A percentile compares a stretch with the other conserved stretches of the same genome.
Conservation (phyloP, 1,139 yeast genomes). For the Saccharomyces hybrid region DNA sequence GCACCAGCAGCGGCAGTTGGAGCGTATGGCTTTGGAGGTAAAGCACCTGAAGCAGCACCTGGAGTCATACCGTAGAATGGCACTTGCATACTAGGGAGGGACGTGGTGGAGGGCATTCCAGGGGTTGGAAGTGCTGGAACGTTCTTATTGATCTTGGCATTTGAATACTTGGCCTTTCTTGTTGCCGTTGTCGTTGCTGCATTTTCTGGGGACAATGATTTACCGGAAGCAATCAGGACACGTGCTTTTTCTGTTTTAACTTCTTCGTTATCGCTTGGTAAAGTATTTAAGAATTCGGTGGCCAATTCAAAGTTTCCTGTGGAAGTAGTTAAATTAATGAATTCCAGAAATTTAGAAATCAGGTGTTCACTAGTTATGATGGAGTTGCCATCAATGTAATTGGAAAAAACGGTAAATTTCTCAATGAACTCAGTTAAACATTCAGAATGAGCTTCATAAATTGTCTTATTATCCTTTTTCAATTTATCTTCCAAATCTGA, state of each 20-base stretch:
- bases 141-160: slow-evolving; percentile 10
- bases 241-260: slow-evolving; percentile 70
- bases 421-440: slow-evolving; percentile 78
- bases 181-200: slow-evolving; percentile 2
- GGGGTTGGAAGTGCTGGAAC: background rate
- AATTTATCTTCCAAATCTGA: slow-evolving; percentile 49
- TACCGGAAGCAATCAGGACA: slow-evolving; percentile 54
- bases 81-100: background rate
- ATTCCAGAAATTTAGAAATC: slow-evolving; percentile 46
- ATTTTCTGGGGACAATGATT: slow-evolving; percentile 3
- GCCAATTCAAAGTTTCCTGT: slow-evolving; percentile 84
- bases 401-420: slow-evolving; percentile 70
- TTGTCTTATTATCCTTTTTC: slow-evolving; percentile 37
- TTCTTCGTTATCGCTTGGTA: slow-evolving; percentile 60
- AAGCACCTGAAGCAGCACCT: background rate
- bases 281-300: slow-evolving; percentile 52
- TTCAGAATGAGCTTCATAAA: slow-evolving; percentile 76
- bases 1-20: slow-evolving; percentile 8
- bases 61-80: background rate
- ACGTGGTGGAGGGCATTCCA: slow-evolving; percentile 1
- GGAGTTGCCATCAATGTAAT: slow-evolving; percentile 42
- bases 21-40: slow-evolving; percentile 28
- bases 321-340: slow-evolving; percentile 71
- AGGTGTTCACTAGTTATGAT: slow-evolving; percentile 33
- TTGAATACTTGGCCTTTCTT: slow-evolving; percentile 8